Conservation (phyloP, 768 basidiomycete genomes). For the Cystobasidium ongulense region DNA sequence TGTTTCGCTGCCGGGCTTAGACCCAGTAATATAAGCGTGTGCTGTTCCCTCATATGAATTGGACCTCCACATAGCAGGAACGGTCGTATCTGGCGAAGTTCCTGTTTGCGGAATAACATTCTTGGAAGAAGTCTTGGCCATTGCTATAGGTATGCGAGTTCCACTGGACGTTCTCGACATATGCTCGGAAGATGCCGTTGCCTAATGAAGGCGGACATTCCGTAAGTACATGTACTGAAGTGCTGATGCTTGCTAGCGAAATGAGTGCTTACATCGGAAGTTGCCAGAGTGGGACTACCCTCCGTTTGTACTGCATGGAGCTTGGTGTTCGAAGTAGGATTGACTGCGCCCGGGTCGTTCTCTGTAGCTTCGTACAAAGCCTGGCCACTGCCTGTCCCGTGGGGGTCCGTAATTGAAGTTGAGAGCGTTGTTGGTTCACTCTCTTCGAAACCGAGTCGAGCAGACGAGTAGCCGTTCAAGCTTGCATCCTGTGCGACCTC, state of each 20-base stretch:
- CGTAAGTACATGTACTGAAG: not conserved
- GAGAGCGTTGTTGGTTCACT: too few relatives aligned
- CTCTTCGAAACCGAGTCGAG: too few relatives aligned
- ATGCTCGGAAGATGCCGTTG: not conserved
- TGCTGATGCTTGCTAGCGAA: not conserved
- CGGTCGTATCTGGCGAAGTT: not conserved
- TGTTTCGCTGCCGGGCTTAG: not conserved
- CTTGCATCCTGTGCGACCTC: not conserved
- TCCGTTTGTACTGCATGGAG: not conserved
- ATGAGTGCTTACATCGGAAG: not conserved
- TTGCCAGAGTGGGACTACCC: not conserved
- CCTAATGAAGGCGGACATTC: too few relatives aligned
- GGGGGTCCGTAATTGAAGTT: too few relatives aligned
- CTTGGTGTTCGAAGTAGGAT: not conserved
- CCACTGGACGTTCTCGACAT: not conserved
- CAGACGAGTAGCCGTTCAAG: too few relatives aligned
- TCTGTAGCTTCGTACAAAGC: too few relatives aligned
- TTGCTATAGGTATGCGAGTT: not conserved
- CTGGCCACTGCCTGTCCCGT: too few relatives aligned
- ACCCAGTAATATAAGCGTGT: not conserved
- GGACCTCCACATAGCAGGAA: constrained; percentile 25
- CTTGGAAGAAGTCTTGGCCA: not conserved
- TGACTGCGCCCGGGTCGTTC: too few relatives aligned
- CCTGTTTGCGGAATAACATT: not conserved
- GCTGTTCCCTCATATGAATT: constrained; percentile 22